phyloP scores from a whole-genome alignment of 2,329 filamentous ascomycete genomes.

The Botrytis galanthina region DNA sequence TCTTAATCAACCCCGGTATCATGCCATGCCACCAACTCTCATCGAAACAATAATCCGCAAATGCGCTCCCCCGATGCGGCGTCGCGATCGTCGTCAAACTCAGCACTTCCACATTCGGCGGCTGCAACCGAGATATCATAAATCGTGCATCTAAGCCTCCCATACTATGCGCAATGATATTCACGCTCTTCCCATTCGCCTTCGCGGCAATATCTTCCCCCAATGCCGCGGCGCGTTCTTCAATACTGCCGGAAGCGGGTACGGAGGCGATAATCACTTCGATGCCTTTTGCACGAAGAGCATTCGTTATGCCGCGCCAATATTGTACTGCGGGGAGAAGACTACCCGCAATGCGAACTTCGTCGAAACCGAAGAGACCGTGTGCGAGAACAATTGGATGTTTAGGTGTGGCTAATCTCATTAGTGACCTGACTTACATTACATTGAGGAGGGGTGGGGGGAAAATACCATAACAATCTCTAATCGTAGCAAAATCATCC shows the following conservation, averaged over 20 bases:
- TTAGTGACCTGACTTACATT: not conserved
- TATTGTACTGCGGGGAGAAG: constrained; percentile 58
- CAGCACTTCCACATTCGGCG: constrained; percentile 45
- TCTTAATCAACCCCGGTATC: constrained; percentile 54
- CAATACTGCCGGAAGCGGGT: constrained; percentile 59
- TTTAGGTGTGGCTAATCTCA: constrained; percentile 49
- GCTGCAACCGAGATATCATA: constrained; percentile 58
- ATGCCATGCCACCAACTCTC: constrained; percentile 47
- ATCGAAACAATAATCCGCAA: constrained; percentile 54
- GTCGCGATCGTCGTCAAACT: constrained; percentile 42
- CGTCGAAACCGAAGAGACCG: constrained; percentile 62
- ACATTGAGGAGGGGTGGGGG: not conserved
- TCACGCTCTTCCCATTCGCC: constrained; percentile 58
- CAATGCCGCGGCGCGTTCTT: constrained; percentile 58
- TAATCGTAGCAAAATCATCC: constrained; percentile 60
- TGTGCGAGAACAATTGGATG: constrained; percentile 64
- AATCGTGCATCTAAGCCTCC: constrained; percentile 64
- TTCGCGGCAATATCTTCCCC: constrained; percentile 50
- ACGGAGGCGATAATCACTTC: constrained; percentile 60
- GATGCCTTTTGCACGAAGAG: constrained; percentile 51
- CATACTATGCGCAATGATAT: constrained; percentile 72
- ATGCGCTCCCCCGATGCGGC: constrained; percentile 43
- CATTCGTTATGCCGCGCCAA: constrained; percentile 63
- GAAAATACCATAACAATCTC: constrained; percentile 52
- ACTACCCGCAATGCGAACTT: constrained; percentile 50